Percentiles rank a stretch among this genome's conserved stretches.
Conservation (phyloP, 2,329 filamentous ascomycete species). For the Paraphoma sp. region DNA sequence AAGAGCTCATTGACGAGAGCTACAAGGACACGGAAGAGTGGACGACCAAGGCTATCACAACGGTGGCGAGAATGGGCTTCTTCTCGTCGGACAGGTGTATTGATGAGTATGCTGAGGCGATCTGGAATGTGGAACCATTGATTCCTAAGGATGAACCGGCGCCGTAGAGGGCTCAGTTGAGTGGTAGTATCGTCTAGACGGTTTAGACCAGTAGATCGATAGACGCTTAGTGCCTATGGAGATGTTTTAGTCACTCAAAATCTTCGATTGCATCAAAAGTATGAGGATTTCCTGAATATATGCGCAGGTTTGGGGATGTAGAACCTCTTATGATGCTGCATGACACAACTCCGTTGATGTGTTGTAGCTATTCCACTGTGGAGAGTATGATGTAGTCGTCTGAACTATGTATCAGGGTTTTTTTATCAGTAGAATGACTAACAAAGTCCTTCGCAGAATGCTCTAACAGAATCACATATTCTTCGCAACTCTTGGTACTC, state of each 20-base stretch:
- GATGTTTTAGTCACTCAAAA: not conserved
- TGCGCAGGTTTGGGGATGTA: not conserved
- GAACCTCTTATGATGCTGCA: no score
- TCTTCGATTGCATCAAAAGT: not conserved
- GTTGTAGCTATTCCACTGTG: no score
- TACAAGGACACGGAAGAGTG: conserved; percentile 93
- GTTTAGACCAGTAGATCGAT: not conserved
- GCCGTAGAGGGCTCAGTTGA: conserved; percentile 8
- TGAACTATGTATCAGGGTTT: no score
- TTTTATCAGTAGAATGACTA: no score
- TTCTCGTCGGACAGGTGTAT: conserved; percentile 96
- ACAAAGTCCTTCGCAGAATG: no score
- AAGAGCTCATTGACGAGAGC: conserved; percentile 86
- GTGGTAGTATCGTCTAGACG: not conserved
- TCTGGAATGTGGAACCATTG: conserved; percentile 95
- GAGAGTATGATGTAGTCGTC: no score
- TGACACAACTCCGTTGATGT: no score
- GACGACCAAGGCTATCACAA: conserved; percentile 87
- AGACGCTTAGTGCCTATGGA: not conserved
- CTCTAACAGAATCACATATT: not conserved
- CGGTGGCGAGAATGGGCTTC: conserved; percentile 94
- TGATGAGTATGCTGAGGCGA: conserved; percentile 94
- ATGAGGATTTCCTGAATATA: not conserved
- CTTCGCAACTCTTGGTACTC: not conserved
- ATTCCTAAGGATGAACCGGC: conserved; percentile 47